Evolutionary conservation across 1,284 basidiomycete genomes (phyloP), one percentile per base, ranked within the genome.

Genomic region (Cryptococcus sp.): DNA sequence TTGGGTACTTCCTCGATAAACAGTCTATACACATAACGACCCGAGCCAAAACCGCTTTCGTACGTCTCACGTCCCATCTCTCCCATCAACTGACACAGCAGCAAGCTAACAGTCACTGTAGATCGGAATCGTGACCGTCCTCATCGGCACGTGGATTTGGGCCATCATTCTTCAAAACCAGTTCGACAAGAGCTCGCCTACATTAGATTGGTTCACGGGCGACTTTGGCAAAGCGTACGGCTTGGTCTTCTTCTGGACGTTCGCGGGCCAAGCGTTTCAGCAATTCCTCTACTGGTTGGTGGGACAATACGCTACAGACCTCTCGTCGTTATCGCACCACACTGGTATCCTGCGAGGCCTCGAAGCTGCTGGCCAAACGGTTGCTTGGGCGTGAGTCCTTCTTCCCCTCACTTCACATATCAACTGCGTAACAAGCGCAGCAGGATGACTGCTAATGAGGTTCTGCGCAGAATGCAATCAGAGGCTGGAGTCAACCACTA

Each of bases 131-230:
- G 65, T 66, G 17, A 46, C 52, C 39, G 47, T 65, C 49, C 63
- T 68, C 23, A 61, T 59, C 47, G 70, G 67, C 5, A 63, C 63
- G 15, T 72, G 70, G 70, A 68, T 70, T 53, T 68, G 67, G 64
- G 66, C 68, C 11, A 63, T 63, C 46, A 50, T 72, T 43, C 58
- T 72, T 35, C 63, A 70, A 51, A 52, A 61, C 30, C 56, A 65
- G 51, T 69, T 67, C 58, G 62, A 64, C 52, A 47, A 54, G 15
- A 48, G 47, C n/a, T 41, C 49, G 15, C 65, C 65, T 43, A 55
- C 61, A 2, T 61, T 63, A 38, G 68, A 71, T 51, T 66, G 67
- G 62, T 64, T 67, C 55, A 63, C 57, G 35, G 57, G 56, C 50
- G 67, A 62, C 11, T 69, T 66, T 43, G 58, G 58, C 38, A 50